Percentiles rank a stretch among this genome's conserved stretches.
phyloP scores from a whole-genome alignment of 345 rosid genomes.

The Sapria himalayana region DNA sequence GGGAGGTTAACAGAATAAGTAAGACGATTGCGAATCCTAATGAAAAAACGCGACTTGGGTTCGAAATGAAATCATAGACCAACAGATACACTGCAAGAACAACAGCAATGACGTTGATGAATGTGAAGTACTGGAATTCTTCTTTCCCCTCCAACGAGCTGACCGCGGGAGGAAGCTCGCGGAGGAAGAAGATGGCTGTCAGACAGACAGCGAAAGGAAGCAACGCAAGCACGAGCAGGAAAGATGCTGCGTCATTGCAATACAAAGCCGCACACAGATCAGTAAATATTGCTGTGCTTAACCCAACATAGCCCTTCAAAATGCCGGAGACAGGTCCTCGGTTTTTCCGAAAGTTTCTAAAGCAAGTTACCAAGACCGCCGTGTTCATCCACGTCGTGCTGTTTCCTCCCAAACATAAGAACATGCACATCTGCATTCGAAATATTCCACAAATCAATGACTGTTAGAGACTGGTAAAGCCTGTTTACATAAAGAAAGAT shows the following conservation, averaged over 20 bases:
- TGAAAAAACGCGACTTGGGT: conserved; percentile 17
- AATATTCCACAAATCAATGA: background rate
- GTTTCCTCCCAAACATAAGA: conserved; percentile 87
- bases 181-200: conserved; percentile 62
- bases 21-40: conserved; percentile 25
- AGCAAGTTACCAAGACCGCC: conserved; percentile 70
- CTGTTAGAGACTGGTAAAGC: background rate
- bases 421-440: conserved; percentile 40
- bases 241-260: conserved; percentile 33
- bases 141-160: conserved; percentile 29
- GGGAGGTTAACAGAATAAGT: conserved; percentile 38
- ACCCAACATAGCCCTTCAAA: conserved; percentile 72
- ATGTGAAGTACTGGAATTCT: conserved; percentile 40
- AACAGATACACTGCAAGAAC: conserved; percentile 55
- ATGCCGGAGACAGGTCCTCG: conserved; percentile 89
- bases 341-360: conserved; percentile 67
- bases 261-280: conserved; percentile 69
- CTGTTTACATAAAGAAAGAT: background rate
- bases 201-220: conserved; percentile 67
- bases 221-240: conserved; percentile 47
- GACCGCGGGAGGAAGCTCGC: conserved; percentile 38
- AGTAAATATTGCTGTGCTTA: conserved; percentile 88
- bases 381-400: conserved; percentile 99
- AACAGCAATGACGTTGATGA: conserved; percentile 46
- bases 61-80: conserved; percentile 35